phyloP scores from a whole-genome alignment of 2,329 filamentous ascomycete species.

The Monosporascus sp. region DNA sequence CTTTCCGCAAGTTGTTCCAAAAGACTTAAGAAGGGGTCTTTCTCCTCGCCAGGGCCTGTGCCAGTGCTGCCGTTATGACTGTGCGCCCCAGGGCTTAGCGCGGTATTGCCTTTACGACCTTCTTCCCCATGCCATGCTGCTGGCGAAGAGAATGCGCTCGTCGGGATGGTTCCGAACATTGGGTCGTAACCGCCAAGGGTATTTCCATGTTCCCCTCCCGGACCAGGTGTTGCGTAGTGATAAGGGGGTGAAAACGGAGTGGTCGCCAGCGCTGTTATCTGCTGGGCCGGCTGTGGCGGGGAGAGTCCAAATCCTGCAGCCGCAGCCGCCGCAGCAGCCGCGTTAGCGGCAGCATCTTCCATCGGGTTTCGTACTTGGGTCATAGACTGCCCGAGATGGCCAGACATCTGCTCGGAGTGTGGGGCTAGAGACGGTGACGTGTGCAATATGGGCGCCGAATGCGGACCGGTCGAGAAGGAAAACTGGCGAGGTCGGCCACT shows the following conservation, averaged over 20 bases:
- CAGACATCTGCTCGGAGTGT: constrained; percentile 28
- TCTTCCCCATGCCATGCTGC: constrained; percentile 44
- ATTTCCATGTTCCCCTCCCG: constrained; percentile 24
- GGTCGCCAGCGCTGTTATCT: constrained; percentile 26
- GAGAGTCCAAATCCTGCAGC: constrained; percentile 32
- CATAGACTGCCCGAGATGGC: constrained; percentile 22
- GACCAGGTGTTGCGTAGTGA: constrained; percentile 33
- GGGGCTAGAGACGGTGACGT: constrained; percentile 32
- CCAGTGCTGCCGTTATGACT: constrained; percentile 48
- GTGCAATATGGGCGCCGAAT: constrained; percentile 36
- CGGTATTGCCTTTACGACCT: constrained; percentile 32
- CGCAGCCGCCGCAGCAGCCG: constrained; percentile 30
- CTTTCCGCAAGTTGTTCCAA: constrained; percentile 81
- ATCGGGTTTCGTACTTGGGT: constrained; percentile 30
- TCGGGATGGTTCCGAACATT: constrained; percentile 54
- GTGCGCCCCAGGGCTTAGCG: constrained; percentile 41
- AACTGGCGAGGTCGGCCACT: constrained; percentile 31
- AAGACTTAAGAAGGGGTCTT: constrained; percentile 74
- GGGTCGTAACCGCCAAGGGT: constrained; percentile 44
- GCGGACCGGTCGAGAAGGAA: constrained; percentile 33
- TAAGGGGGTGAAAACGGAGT: constrained; percentile 39
- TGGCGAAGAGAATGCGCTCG: constrained; percentile 49
- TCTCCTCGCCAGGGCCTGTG: constrained; percentile 55
- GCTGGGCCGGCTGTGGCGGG: constrained; percentile 22
- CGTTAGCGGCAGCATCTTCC: constrained; percentile 29